Base-by-base conservation (phyloP, 495 filamentous ascomycete species). In the Neurospora sp. region DNA sequence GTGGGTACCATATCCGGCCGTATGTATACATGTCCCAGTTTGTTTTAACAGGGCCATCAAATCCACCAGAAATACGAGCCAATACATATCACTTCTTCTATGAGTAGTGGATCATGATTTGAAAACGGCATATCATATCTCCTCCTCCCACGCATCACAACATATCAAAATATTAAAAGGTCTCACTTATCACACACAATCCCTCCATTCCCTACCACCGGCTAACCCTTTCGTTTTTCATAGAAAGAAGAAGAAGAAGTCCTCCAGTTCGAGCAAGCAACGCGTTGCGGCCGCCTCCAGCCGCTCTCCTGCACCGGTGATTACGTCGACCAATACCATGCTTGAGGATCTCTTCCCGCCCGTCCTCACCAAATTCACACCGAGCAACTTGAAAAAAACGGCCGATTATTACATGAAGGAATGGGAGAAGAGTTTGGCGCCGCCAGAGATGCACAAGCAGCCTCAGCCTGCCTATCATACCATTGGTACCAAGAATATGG, bases 401-500 rank as follows among this genome's bases (percentile, higher is more conserved):
- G 91, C 91, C 3, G 88, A 87, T 31, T 89, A 89, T 70, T 82
- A 93, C 72, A 93, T 94, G 88, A 89, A 86, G 69, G 92, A 94
- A 76, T 94, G 91, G 92, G 93, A 96, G 79, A 86, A 82, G 74
- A 84, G 84, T 68, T 73, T 86, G 35, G 71, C 72, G 1, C 69
- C 76, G 8, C 77, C 78, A 61, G 27, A 31, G 27, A 35, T 35
- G 20, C 53, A 61, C 22, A 35, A 61, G 12, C 27, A 61, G 53
- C 53, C 14, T 61, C 27, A 61, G 27, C 53, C 27, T 7, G 22
- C 53, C 6, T 61, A 61, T 53, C 46, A 53, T 61, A 31, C 53
- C 53, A 2, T 18, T 35, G 27, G 14, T 6, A 35, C 27, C 53
- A 8, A 16, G 10, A 35, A 61, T 3, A 20, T 0, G 18, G 44